Evolutionary conservation across 2,329 filamentous ascomycete genomes (phyloP).

Genomic region (Coniochaeta sp.): DNA sequence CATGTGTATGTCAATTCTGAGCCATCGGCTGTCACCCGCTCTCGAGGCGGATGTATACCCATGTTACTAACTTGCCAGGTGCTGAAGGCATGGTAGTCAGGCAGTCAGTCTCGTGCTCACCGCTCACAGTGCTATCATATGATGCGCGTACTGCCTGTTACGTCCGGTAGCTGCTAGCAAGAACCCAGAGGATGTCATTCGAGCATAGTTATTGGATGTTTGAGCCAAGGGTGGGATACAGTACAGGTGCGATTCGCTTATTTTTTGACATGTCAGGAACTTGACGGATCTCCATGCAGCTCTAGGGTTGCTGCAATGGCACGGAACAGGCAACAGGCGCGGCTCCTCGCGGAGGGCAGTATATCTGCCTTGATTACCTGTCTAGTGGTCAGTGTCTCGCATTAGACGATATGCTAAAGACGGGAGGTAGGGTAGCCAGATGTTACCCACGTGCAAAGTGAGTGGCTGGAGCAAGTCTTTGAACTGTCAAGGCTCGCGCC

Average conservation of each 20-base stretch:
- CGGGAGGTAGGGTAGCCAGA: too few species aligned
- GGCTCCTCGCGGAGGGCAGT: neutral
- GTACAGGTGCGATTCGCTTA: neutral
- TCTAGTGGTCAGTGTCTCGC: neutral
- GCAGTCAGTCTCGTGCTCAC: neutral
- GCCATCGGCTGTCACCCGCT: neutral
- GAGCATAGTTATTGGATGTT: neutral
- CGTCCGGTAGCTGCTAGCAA: neutral
- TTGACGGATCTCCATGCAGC: neutral
- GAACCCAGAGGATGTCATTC: neutral
- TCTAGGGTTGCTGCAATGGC: neutral
- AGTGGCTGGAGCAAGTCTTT: neutral
- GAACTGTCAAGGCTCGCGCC: neutral
- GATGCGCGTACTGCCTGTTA: neutral
- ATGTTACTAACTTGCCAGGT: neutral
- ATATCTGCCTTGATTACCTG: neutral
- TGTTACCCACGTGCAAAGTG: too few species aligned
- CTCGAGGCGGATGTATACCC: neutral
- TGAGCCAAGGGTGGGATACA: neutral
- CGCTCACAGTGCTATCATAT: neutral
- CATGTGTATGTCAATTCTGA: neutral
- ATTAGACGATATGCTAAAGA: too few species aligned
- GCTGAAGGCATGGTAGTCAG: neutral
- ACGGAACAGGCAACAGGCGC: too few species aligned
- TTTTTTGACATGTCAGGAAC: neutral